These are phyloP conservation scores for slime mould (Dictyostelium discoideum) DNA, from an alignment of 78 protist genomes.

Conservation along the genomic window DNA sequence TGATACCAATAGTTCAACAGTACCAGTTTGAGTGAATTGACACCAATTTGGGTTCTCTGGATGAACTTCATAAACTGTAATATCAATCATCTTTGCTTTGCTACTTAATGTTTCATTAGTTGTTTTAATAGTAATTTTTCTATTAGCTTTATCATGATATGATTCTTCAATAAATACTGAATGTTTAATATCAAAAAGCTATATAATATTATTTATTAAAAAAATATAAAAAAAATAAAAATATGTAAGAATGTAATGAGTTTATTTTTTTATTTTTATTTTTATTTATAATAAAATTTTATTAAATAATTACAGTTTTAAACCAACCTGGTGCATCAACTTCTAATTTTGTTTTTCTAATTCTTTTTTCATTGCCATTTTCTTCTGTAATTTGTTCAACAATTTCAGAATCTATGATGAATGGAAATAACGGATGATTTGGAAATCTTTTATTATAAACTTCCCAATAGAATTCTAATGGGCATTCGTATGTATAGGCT, in stretches of 20 bases:
- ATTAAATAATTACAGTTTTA: constrained; percentile 28
- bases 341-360: constrained; percentile 66
- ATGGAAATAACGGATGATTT: constrained; percentile 59
- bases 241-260: no score
- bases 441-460: constrained; percentile 62
- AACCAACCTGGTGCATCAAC: constrained; percentile 82
- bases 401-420: constrained; percentile 68
- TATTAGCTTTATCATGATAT: constrained; percentile 29
- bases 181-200: constrained; percentile 63
- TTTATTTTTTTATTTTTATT: not conserved
- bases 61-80: constrained; percentile 58
- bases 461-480: constrained; percentile 35
- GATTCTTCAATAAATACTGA: constrained; percentile 68
- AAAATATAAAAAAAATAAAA: no score
- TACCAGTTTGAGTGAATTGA: constrained; percentile 74
- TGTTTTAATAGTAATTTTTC: constrained; percentile 52
- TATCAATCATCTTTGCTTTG: constrained; percentile 45
- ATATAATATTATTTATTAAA: not conserved
- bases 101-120: constrained; percentile 58
- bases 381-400: not conserved
- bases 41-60: constrained; percentile 78
- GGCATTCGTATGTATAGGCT: constrained; percentile 69
- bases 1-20: constrained; percentile 55
- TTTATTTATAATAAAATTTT: no score
- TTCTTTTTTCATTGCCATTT: constrained; percentile 50